Evolutionary conservation across 257 asterid species (phyloP).

Genomic region (Plantago major): DNA sequence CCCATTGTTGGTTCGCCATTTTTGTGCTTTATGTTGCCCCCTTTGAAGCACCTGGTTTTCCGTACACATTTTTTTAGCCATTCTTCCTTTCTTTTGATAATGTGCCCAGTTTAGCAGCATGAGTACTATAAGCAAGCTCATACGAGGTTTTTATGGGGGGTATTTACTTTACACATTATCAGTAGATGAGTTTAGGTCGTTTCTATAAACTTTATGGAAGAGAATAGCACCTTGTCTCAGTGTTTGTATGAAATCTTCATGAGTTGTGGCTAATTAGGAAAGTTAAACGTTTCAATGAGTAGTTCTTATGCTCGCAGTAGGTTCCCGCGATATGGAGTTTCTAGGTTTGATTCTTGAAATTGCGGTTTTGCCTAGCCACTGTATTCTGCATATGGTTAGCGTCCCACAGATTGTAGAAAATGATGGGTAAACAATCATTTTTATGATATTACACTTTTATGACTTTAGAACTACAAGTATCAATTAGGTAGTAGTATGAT

Average conservation of each 20-base stretch:
- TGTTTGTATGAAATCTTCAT: neutral
- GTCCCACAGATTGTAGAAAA: too few species aligned
- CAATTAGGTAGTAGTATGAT: too few species aligned
- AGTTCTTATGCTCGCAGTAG: too few species aligned
- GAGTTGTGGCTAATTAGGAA: neutral
- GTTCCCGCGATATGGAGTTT: too few species aligned
- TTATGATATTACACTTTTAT: too few species aligned
- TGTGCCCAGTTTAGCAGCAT: neutral
- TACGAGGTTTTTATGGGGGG: neutral
- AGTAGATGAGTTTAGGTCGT: neutral
- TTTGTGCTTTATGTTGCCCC: conserved; percentile 1
- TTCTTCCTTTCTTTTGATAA: neutral
- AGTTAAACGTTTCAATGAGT: too few species aligned
- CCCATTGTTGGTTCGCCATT: conserved; percentile 9
- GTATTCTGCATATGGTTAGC: too few species aligned
- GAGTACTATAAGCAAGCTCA: neutral
- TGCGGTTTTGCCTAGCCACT: too few species aligned
- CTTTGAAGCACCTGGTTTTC: neutral
- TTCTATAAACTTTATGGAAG: too few species aligned
- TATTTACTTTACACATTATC: neutral
- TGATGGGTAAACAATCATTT: too few species aligned
- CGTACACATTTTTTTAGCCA: conserved; percentile 7
- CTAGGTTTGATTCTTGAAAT: too few species aligned
- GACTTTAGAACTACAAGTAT: too few species aligned
- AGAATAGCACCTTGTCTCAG: neutral